Evolutionary conservation across 1,139 yeast genomes (phyloP).

Genomic region (Yamadazyma dushanensis): DNA sequence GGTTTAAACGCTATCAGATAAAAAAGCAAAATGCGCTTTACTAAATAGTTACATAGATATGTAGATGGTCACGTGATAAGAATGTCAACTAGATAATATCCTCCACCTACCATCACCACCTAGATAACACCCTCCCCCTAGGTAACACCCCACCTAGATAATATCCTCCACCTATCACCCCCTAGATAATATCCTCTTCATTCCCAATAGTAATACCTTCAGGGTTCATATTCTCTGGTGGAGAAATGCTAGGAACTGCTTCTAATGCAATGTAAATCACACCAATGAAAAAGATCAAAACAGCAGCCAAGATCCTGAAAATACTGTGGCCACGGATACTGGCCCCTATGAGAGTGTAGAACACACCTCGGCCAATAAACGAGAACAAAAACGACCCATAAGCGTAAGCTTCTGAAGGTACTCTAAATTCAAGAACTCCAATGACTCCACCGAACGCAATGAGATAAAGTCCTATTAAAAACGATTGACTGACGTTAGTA

Average conservation of each 20-base stretch:
- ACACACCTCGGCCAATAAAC: conserved; percentile 79
- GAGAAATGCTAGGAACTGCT: conserved; percentile 66
- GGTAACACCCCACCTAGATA: too few species aligned
- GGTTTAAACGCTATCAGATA: background rate
- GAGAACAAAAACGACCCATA: conserved; percentile 83
- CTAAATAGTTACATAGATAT: too few species aligned
- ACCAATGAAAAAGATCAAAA: conserved; percentile 60
- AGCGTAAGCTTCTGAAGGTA: conserved; percentile 65
- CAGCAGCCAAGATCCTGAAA: conserved; percentile 54
- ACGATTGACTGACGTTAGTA: conserved; percentile 36
- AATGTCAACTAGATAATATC: too few species aligned
- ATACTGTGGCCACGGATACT: conserved; percentile 60
- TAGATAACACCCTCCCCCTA: too few species aligned
- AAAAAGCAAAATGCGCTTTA: background rate
- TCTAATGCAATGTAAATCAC: conserved; percentile 60
- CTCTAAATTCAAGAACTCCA: conserved; percentile 60
- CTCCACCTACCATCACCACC: background rate
- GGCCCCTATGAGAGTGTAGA: conserved; percentile 67
- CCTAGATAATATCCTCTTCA: conserved; percentile 42
- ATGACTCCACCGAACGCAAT: conserved; percentile 56
- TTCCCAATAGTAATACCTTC: conserved; percentile 50
- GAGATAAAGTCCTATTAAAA: conserved; percentile 56
- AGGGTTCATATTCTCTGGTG: conserved; percentile 72
- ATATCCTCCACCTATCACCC: too few species aligned
- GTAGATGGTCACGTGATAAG: too few species aligned